Evolutionary conservation across 2,329 filamentous ascomycete genomes (phyloP).

Genomic region (Beauveria bassiana): DNA sequence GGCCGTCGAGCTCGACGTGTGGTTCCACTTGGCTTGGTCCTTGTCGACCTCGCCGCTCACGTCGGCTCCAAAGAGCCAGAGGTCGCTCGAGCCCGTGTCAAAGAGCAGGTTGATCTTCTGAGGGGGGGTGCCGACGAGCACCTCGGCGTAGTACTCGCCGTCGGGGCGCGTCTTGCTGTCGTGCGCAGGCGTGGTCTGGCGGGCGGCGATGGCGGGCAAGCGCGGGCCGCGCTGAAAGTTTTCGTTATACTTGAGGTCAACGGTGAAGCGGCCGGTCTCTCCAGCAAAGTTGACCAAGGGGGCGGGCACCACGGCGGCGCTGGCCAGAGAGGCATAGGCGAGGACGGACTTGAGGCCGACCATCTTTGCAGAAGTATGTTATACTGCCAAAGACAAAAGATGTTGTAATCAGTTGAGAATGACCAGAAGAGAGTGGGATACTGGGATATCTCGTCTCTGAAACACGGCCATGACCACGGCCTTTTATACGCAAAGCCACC

Average conservation of each 20-base stretch:
- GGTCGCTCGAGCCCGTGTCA: conserved; percentile 35
- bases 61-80: conserved; percentile 29
- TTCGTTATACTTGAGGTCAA: conserved; percentile 9
- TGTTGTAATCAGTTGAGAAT: background rate
- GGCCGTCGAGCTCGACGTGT: conserved; percentile 30
- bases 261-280: background rate
- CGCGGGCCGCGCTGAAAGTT: background rate
- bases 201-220: background rate
- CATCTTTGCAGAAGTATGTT: background rate
- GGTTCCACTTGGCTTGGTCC: conserved; percentile 32
- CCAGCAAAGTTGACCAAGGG: background rate
- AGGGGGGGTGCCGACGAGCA: conserved; percentile 22
- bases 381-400: background rate
- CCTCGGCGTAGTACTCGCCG: conserved; percentile 9
- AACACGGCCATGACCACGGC: background rate
- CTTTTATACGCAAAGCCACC: background rate
- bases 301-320: background rate
- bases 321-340: background rate
- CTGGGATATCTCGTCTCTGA: background rate
- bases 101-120: conserved; percentile 33
- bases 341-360: background rate
- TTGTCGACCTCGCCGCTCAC: conserved; percentile 17
- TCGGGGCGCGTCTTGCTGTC: conserved; percentile 3
- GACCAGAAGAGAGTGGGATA: background rate
- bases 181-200: background rate